Percentiles rank a stretch among this genome's conserved stretches.
Evolutionary conservation across 1,139 yeast species (phyloP).

Genomic region (Diutina siamensis): DNA sequence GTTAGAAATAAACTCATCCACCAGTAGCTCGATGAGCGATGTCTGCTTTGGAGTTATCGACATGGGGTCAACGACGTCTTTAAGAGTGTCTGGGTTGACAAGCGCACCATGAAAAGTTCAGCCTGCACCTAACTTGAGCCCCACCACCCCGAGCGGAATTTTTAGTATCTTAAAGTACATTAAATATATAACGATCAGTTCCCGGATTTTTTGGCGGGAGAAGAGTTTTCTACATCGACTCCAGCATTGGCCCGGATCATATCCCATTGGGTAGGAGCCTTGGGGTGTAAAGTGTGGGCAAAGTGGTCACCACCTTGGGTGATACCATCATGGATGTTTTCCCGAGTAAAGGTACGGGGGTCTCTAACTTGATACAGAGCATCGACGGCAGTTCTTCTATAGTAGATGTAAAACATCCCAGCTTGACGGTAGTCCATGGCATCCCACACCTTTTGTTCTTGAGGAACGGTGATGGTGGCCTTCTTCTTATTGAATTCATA

Average conservation of each 20-base stretch:
- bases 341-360: slow-evolving; percentile 21
- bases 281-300: slow-evolving; percentile 1
- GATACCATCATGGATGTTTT: slow-evolving; percentile 15
- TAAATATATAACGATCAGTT: too few relatives aligned
- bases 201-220: background rate
- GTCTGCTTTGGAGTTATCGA: background rate
- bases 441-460: slow-evolving; percentile 24
- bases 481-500: slow-evolving; percentile 16
- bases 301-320: slow-evolving; percentile 1
- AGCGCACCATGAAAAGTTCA: too few relatives aligned
- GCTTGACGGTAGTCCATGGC: slow-evolving; percentile 27
- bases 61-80: background rate
- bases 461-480: slow-evolving; percentile 7
- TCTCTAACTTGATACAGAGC: slow-evolving; percentile 25
- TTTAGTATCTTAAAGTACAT: too few relatives aligned
- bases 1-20: background rate
- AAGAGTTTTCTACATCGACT: background rate
- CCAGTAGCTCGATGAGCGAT: background rate
- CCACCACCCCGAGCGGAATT: too few relatives aligned
- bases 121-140: too few relatives aligned
- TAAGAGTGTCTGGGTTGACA: too few relatives aligned
- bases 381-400: slow-evolving; percentile 22
- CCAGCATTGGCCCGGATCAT: slow-evolving; percentile 3
- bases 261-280: slow-evolving; percentile 1
- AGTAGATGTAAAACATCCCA: slow-evolving; percentile 26